Evolutionary conservation across 2,329 filamentous ascomycete genomes (phyloP).

Genomic region (Ophiostoma australiae): DNA sequence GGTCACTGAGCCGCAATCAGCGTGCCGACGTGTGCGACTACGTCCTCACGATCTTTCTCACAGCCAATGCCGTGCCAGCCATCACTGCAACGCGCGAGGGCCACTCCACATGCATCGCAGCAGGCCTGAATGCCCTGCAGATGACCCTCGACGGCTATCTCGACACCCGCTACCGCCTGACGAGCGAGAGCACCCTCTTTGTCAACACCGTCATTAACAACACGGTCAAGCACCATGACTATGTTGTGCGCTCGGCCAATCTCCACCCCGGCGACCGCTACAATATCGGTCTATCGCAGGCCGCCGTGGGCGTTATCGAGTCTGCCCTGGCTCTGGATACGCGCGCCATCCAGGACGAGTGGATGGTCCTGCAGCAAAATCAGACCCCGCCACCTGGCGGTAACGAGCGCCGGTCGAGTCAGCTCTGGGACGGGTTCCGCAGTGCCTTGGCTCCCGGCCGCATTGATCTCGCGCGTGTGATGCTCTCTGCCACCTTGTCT

Average conservation of each 20-base stretch:
- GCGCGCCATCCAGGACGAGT: slow-evolving; percentile 63
- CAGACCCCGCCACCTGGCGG: slow-evolving; percentile 59
- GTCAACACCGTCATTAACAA: slow-evolving; percentile 62
- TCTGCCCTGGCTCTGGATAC: slow-evolving; percentile 66
- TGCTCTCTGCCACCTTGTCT: slow-evolving; percentile 64
- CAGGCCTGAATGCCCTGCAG: slow-evolving; percentile 57
- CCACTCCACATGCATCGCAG: slow-evolving; percentile 57
- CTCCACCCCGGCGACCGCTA: slow-evolving; percentile 45
- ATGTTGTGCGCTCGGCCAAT: slow-evolving; percentile 53
- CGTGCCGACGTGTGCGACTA: slow-evolving; percentile 74
- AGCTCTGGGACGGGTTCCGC: slow-evolving; percentile 73
- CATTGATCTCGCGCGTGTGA: slow-evolving; percentile 66
- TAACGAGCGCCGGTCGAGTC: slow-evolving; percentile 63
- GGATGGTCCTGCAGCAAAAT: slow-evolving; percentile 57
- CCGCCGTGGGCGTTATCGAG: slow-evolving; percentile 61
- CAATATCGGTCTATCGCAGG: slow-evolving; percentile 48
- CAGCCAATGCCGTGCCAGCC: slow-evolving; percentile 28
- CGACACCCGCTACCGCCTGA: slow-evolving; percentile 41
- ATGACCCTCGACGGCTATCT: slow-evolving; percentile 54
- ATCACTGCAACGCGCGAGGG: slow-evolving; percentile 55
- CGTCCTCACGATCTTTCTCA: slow-evolving; percentile 69
- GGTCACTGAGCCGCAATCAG: slow-evolving; percentile 63
- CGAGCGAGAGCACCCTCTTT: slow-evolving; percentile 44
- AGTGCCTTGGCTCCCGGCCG: slow-evolving; percentile 62
- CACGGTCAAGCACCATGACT: slow-evolving; percentile 56